phyloP scores from a whole-genome alignment of 441 rosid genomes.

The Breynia disticha region DNA sequence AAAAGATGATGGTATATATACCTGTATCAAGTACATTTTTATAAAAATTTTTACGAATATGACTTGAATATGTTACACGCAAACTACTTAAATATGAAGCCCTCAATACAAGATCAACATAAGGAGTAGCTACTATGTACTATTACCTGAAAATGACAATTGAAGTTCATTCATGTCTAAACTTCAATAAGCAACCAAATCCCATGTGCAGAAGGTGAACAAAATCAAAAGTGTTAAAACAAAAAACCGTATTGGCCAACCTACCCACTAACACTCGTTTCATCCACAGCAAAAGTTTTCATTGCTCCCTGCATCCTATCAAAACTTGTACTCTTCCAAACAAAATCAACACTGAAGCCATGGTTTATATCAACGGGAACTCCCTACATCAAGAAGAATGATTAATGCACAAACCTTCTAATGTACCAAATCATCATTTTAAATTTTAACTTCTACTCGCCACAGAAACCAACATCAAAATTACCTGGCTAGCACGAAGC shows the following conservation, averaged over 20 bases:
- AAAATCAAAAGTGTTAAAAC: too few species aligned
- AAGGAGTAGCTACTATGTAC: too few species aligned
- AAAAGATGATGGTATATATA: slow-evolving; percentile 92
- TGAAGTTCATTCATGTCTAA: too few species aligned
- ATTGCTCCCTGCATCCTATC: slow-evolving; percentile 99
- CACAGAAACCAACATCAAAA: slow-evolving; percentile 13
- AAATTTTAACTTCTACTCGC: too few species aligned
- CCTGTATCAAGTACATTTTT: slow-evolving; percentile 26
- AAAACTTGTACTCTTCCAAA: slow-evolving; percentile 99
- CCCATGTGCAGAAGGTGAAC: too few species aligned
- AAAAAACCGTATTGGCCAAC: slow-evolving; percentile 14
- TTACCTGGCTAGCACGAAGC: slow-evolving; percentile 95
- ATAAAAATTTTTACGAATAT: too few species aligned
- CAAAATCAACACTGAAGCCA: slow-evolving; percentile 97
- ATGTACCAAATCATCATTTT: too few species aligned
- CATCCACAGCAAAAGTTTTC: slow-evolving; percentile 99
- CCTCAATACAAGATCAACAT: too few species aligned
- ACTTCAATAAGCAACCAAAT: too few species aligned
- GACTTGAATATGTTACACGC: not conserved
- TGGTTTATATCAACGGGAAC: slow-evolving; percentile 91
- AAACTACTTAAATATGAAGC: not conserved
- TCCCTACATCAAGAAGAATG: slow-evolving; percentile 41
- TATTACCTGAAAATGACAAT: too few species aligned
- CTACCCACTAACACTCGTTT: slow-evolving; percentile 99
- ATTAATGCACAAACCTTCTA: too few species aligned